phyloP scores from a whole-genome alignment of 176 grass and related monocot species.

The Musa schizocarpa region DNA sequence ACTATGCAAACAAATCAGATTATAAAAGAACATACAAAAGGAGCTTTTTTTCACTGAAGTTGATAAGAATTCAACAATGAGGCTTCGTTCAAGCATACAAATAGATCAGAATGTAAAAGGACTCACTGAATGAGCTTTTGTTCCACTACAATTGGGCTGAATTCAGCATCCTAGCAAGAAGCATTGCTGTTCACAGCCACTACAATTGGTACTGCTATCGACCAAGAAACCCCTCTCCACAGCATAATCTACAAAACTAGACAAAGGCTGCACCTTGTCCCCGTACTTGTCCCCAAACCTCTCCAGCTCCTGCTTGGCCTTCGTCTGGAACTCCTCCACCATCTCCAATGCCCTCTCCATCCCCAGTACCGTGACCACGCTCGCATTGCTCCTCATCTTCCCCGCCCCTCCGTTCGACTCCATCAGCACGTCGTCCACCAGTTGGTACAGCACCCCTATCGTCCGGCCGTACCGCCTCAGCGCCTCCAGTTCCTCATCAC shows the following conservation, averaged over 20 bases:
- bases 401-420: conserved; percentile 38
- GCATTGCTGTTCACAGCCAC: background rate
- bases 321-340: conserved; percentile 57
- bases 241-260: conserved; percentile 84
- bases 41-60: background rate
- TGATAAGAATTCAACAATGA: background rate
- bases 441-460: conserved; percentile 81
- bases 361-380: conserved; percentile 48
- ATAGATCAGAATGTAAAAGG: background rate
- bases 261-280: conserved; percentile 62
- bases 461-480: conserved; percentile 69
- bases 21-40: no score
- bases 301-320: conserved; percentile 64
- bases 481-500: conserved; percentile 45
- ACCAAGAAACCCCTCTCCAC: conserved; percentile 70
- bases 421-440: conserved; percentile 76
- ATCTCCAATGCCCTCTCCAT: conserved; percentile 62
- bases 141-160: no score
- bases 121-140: background rate
- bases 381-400: conserved; percentile 82
- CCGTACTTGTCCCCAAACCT: conserved; percentile 56
- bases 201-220: conserved; percentile 25
- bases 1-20: no score
- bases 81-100: conserved; percentile 11
- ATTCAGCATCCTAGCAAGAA: no score